Evolutionary conservation across 2,329 filamentous ascomycete species (phyloP).

Genomic region (Alternaria gansuensis): DNA sequence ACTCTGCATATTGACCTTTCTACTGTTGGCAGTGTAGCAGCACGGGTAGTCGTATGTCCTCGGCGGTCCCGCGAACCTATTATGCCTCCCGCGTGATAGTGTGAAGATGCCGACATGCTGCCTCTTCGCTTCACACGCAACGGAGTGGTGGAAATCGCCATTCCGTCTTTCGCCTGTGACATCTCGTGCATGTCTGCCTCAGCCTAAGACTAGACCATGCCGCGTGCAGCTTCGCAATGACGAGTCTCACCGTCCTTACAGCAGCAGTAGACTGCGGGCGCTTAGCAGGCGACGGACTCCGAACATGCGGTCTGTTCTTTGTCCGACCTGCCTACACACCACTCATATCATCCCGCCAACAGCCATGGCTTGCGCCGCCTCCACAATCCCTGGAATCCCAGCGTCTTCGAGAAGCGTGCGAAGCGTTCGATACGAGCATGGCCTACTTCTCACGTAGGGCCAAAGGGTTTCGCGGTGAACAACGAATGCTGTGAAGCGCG

Average conservation of each 20-base stretch:
- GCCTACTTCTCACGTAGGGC: constrained; percentile 10
- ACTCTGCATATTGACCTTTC: constrained; percentile 7
- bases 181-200: constrained; percentile 15
- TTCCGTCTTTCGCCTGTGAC: constrained; percentile 21
- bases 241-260: constrained; percentile 36
- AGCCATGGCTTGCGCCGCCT: constrained; percentile 21
- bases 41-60: constrained; percentile 12
- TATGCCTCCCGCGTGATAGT: constrained; percentile 10
- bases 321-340: constrained; percentile 16
- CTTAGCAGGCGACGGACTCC: constrained; percentile 44
- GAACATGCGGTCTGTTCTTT: constrained; percentile 29
- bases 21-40: constrained; percentile 8
- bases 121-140: constrained; percentile 12
- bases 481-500: constrained; percentile 9
- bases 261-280: constrained; percentile 23
- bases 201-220: constrained; percentile 20
- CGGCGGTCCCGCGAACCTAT: constrained; percentile 26
- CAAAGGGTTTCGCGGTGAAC: constrained; percentile 1
- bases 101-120: constrained; percentile 5
- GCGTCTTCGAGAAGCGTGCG: constrained; percentile 37
- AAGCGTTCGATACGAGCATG: constrained; percentile 32
- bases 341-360: constrained; percentile 17
- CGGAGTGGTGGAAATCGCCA: constrained; percentile 18
- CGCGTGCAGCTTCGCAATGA: constrained; percentile 19
- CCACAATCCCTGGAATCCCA: constrained; percentile 24